Evolutionary conservation across 345 rosid genomes (phyloP).

Genomic region (Citrus mangshanensis): DNA sequence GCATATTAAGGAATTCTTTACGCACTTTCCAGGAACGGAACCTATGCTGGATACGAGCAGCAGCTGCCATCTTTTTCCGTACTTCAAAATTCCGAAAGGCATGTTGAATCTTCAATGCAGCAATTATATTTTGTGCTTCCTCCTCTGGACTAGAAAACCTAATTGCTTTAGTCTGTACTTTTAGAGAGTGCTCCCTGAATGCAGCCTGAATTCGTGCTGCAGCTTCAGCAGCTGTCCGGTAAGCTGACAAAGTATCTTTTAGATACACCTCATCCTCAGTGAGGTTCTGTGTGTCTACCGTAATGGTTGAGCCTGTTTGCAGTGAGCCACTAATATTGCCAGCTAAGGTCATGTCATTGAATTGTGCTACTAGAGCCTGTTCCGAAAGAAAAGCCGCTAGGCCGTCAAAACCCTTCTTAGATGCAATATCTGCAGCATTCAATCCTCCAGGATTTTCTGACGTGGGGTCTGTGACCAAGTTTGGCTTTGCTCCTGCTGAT

Average conservation of each 20-base stretch:
- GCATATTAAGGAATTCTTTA: conserved; percentile 66
- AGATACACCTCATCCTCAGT: conserved; percentile 62
- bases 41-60: conserved; percentile 75
- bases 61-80: conserved; percentile 76
- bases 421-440: conserved; percentile 85
- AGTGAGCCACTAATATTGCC: conserved; percentile 77
- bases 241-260: conserved; percentile 79
- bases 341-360: conserved; percentile 77
- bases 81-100: conserved; percentile 76
- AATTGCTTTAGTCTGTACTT: conserved; percentile 47
- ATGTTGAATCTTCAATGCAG: conserved; percentile 93
- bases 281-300: conserved; percentile 30
- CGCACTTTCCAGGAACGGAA: conserved; percentile 87
- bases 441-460: conserved; percentile 68
- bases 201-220: conserved; percentile 90
- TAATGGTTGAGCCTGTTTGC: conserved; percentile 40
- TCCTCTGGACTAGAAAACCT: conserved; percentile 47
- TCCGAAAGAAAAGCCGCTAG: conserved; percentile 89
- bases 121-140: conserved; percentile 70
- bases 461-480: conserved; percentile 83
- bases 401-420: conserved; percentile 69
- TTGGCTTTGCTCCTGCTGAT: conserved; percentile 86
- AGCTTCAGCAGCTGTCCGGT: conserved; percentile 85
- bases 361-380: conserved; percentile 75
- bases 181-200: conserved; percentile 74